phyloP scores from a whole-genome alignment of 2,329 filamentous ascomycete species.

The Aspergillus sp. region DNA sequence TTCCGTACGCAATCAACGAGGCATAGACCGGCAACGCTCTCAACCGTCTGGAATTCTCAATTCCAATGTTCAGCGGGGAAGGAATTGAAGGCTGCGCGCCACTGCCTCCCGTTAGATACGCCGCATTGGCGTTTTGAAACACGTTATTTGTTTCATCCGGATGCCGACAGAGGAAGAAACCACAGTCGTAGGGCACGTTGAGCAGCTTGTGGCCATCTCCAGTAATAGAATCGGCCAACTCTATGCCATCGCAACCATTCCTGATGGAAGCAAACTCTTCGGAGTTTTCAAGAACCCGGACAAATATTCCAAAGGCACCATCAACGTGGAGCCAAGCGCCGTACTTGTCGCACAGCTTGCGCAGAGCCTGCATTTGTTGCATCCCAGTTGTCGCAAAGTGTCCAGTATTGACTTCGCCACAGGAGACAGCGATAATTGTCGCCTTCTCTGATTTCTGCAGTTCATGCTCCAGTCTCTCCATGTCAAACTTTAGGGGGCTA shows the following conservation, averaged over 20 bases:
- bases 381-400: constrained; percentile 64
- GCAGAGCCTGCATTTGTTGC: constrained; percentile 60
- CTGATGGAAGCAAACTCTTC: constrained; percentile 56
- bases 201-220: constrained; percentile 89
- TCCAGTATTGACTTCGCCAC: constrained; percentile 88
- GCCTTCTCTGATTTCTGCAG: constrained; percentile 55
- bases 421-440: constrained; percentile 78
- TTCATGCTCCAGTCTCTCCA: constrained; percentile 61
- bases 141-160: constrained; percentile 57
- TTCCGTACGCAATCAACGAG: constrained; percentile 71
- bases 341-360: constrained; percentile 68
- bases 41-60: constrained; percentile 90
- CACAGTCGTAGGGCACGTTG: constrained; percentile 92
- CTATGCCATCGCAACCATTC: constrained; percentile 59
- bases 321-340: constrained; percentile 87
- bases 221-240: constrained; percentile 82
- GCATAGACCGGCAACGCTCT: constrained; percentile 87
- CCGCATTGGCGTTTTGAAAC: constrained; percentile 81
- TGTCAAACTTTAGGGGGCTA: constrained; percentile 68
- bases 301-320: constrained; percentile 85
- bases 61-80: constrained; percentile 80
- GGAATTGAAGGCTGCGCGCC: constrained; percentile 51
- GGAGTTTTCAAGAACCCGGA: constrained; percentile 58
- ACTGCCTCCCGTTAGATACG: constrained; percentile 60
- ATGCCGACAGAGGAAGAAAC: constrained; percentile 78